Conservation (phyloP, 1,139 yeast species). For the Scheffersomyces titani region DNA sequence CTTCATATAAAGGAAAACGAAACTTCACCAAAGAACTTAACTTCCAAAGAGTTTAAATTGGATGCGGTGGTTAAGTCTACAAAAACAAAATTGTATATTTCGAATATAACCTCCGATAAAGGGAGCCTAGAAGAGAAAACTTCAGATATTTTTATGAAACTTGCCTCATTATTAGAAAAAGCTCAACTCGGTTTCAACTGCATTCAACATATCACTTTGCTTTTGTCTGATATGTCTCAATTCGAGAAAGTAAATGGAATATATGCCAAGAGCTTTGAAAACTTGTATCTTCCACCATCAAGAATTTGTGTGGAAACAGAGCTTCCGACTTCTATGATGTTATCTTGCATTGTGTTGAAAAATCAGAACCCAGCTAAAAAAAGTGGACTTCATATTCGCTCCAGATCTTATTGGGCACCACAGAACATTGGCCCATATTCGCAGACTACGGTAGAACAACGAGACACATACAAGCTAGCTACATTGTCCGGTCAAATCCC, state of each 20-base stretch:
- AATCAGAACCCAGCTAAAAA: slow-evolving; percentile 33
- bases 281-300: slow-evolving; percentile 76
- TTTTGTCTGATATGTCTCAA: slow-evolving; percentile 62
- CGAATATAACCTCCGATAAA: slow-evolving; percentile 46
- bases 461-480: slow-evolving; percentile 40
- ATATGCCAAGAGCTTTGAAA: slow-evolving; percentile 56
- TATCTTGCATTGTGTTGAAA: slow-evolving; percentile 57
- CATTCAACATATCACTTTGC: slow-evolving; percentile 58
- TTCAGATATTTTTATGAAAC: slow-evolving; percentile 44
- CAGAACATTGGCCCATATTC: slow-evolving; percentile 98
- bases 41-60: background rate
- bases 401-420: slow-evolving; percentile 97
- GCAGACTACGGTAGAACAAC: slow-evolving; percentile 60
- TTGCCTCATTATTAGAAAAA: slow-evolving; percentile 31
- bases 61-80: slow-evolving; percentile 4
- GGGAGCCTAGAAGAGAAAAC: slow-evolving; percentile 44
- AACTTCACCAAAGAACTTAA: background rate
- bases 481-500: slow-evolving; percentile 94
- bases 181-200: slow-evolving; percentile 33
- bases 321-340: slow-evolving; percentile 47
- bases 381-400: slow-evolving; percentile 81
- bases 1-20: background rate
- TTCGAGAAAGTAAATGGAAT: slow-evolving; percentile 62
- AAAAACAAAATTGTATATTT: slow-evolving; percentile 41
- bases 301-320: slow-evolving; percentile 77